phyloP scores from a whole-genome alignment of 768 basidiomycete genomes.

The Cyclocybe aegerita region DNA sequence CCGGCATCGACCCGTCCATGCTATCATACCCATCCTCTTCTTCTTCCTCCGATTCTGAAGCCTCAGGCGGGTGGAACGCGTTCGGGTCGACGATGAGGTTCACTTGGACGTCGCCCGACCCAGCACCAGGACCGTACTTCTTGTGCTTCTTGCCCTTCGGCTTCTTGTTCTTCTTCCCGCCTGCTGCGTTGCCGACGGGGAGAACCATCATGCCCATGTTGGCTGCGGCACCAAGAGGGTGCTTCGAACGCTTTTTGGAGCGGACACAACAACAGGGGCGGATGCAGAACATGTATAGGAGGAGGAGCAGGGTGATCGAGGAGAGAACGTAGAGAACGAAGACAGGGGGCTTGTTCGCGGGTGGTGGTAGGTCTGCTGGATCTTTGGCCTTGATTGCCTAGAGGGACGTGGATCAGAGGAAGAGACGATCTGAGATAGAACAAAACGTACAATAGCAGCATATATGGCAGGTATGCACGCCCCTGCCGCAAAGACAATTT shows the following conservation, averaged over 20 bases:
- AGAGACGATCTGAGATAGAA: not conserved
- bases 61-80: constrained; percentile 45
- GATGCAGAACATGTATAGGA: constrained; percentile 56
- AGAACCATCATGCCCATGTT: constrained; percentile 69
- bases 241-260: constrained; percentile 16
- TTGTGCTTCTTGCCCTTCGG: constrained; percentile 37
- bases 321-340: constrained; percentile 60
- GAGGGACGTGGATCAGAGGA: not conserved
- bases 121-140: constrained; percentile 27
- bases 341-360: constrained; percentile 49
- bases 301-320: constrained; percentile 46
- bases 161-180: constrained; percentile 30
- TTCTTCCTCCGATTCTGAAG: constrained; percentile 35
- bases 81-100: constrained; percentile 73
- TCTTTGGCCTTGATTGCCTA: constrained; percentile 56
- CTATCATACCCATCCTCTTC: constrained; percentile 31
- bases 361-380: constrained; percentile 47
- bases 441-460: constrained; percentile 53
- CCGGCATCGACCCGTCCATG: constrained; percentile 34
- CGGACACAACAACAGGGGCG: constrained; percentile 54
- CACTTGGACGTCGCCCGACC: constrained; percentile 58
- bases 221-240: constrained; percentile 32
- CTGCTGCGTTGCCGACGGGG: constrained; percentile 44
- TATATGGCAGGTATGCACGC: constrained; percentile 60
- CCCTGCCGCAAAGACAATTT: constrained; percentile 49